phyloP scores from a whole-genome alignment of 495 filamentous ascomycete genomes.

The Daldinia concentrica region DNA sequence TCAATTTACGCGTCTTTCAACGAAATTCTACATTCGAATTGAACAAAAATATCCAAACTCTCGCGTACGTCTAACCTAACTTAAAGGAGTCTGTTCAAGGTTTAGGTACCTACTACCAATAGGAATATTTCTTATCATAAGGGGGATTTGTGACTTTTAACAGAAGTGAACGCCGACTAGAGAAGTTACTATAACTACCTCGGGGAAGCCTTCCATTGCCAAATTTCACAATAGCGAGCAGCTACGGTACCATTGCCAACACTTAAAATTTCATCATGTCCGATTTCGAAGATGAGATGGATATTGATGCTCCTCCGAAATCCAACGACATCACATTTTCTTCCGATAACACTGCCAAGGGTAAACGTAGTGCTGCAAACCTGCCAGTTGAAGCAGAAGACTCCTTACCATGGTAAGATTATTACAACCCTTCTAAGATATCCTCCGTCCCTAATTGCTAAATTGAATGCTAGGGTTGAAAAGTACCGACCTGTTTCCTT shows the following conservation, averaged over 20 bases:
- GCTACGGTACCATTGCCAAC: neutral
- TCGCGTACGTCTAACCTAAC: neutral
- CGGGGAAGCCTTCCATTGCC: neutral
- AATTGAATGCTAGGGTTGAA: constrained; percentile 76
- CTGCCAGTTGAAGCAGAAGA: constrained; percentile 94
- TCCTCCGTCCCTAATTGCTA: constrained; percentile 5
- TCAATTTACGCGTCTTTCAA: constrained; percentile 41
- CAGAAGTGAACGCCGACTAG: neutral
- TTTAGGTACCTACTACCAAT: neutral
- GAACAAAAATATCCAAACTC: neutral
- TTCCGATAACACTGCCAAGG: constrained; percentile 75
- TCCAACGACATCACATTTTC: constrained; percentile 68
- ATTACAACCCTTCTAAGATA: neutral
- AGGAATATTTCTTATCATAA: neutral
- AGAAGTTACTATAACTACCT: neutral
- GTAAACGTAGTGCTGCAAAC: constrained; percentile 91
- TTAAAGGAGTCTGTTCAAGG: neutral
- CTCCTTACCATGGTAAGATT: constrained; percentile 84
- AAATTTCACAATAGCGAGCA: neutral
- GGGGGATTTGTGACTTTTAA: neutral
- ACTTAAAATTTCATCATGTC: constrained; percentile 68
- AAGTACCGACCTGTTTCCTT: constrained; percentile 93
- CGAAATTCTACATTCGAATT: neutral
- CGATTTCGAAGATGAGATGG: constrained; percentile 90
- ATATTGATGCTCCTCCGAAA: constrained; percentile 74